Evolutionary conservation across 257 asterid genomes (phyloP), one percentile per base, ranked within the genome.

Genomic region (Salvia splendens): DNA sequence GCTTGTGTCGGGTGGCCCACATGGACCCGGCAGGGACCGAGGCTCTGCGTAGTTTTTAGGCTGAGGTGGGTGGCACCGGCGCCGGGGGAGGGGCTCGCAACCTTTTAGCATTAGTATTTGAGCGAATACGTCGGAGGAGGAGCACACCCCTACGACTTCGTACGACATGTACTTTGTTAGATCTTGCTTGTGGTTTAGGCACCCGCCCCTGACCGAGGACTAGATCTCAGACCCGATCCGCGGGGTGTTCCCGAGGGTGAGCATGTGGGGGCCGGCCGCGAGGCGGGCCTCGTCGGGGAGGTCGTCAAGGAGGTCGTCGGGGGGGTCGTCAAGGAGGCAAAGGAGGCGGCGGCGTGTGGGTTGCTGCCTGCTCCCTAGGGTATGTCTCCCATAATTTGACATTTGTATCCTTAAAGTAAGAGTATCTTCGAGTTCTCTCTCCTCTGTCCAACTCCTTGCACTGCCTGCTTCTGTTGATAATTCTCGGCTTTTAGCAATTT

Each of bases 61-160:
- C 0, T 87, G 55, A 30, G 76, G 81, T 0, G 95, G 90, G 75
- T 75, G 94, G 75, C 90, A 84, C 33, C 88, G 79, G 53, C 91
- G 63, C 36, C 84, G 65, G 0, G 84, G 89, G 5, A 87, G 82
- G 0, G 88, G 90, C 74, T 84, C 91, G 65, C 91, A 87, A 0
- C 88, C 87, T 50, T 71, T 80, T 0, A 84, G 76, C 85, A 84
- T 75, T 11, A 82, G 83, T 4, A 56, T 65, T 9, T 84, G 88
- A 0, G 83, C 82, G 14, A 81, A 73, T 7, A 65, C 73, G n/a
- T 86, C 89, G 24, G 84, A 89, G 4, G 65, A 68, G 0, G 89
- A 86, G 49, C 89, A 86, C 6, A 70, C 84, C 33, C 69, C 69
- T 1, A 84, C 88, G 17, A 82, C 65, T 0, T 65, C 7, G 16